Conservation (phyloP, 2,329 filamentous ascomycete species). For the Monascus ruber region DNA sequence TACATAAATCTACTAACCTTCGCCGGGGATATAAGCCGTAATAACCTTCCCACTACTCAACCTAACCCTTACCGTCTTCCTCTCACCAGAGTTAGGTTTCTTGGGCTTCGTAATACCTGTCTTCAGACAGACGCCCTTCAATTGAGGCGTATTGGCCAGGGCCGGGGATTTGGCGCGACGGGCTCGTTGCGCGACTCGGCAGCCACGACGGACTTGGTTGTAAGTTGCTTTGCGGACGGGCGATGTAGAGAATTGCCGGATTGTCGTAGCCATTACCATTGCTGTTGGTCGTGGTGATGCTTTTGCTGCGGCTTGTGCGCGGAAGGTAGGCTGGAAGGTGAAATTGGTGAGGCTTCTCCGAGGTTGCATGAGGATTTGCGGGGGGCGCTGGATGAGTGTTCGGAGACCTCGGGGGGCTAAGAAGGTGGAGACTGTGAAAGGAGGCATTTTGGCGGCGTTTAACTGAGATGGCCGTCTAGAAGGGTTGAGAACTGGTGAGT, state of each 20-base stretch:
- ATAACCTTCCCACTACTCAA: constrained; percentile 78
- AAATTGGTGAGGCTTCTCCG: constrained; percentile 6
- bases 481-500: no score
- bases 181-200: constrained; percentile 64
- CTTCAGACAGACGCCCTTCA: constrained; percentile 93
- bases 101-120: constrained; percentile 91
- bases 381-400: constrained; percentile 19
- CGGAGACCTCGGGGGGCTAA: constrained; percentile 25
- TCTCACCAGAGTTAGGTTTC: constrained; percentile 96
- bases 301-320: constrained; percentile 11
- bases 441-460: constrained; percentile 17
- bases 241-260: constrained; percentile 47
- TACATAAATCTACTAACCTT: constrained; percentile 44
- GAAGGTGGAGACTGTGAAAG: constrained; percentile 15
- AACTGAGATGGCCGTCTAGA: no score
- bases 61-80: constrained; percentile 86
- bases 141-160: constrained; percentile 60
- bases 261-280: constrained; percentile 7
- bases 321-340: constrained; percentile 19
- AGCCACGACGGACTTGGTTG: constrained; percentile 65
- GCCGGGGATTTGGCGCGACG: constrained; percentile 84
- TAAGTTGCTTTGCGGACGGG: constrained; percentile 50
- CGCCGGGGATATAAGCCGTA: constrained; percentile 89
- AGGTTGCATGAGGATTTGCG: constrained; percentile 12
- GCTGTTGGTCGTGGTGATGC: constrained; percentile 6